Conservation (phyloP, 768 basidiomycete species). For the Amanita subjunquillea region DNA sequence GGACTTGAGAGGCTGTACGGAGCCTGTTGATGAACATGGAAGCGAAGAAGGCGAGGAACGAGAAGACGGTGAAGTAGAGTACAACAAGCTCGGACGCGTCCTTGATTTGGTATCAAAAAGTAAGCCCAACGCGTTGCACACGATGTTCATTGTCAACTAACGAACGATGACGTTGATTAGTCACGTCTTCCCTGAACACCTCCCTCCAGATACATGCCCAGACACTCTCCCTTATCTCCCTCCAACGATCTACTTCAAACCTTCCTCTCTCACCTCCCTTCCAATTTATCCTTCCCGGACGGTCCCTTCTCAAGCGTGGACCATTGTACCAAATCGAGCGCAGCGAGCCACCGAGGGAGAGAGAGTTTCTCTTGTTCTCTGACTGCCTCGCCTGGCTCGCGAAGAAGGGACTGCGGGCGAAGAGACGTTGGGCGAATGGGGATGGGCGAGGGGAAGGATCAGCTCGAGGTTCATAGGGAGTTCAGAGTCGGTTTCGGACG, state of each 20-base stretch:
- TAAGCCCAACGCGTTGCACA: conserved; percentile 17
- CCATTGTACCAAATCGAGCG: conserved; percentile 46
- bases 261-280: conserved; percentile 42
- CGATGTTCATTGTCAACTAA: neutral
- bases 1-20: conserved; percentile 59
- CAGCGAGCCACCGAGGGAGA: conserved; percentile 38
- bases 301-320: conserved; percentile 66
- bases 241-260: conserved; percentile 69
- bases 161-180: conserved; percentile 22
- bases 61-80: conserved; percentile 47
- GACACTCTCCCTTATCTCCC: conserved; percentile 62
- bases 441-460: neutral
- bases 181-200: conserved; percentile 68
- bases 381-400: conserved; percentile 77
- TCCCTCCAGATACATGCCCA: conserved; percentile 72
- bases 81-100: conserved; percentile 46
- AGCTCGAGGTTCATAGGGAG: too few species aligned
- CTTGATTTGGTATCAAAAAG: conserved; percentile 69
- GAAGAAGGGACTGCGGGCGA: conserved; percentile 25
- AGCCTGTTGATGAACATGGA: conserved; percentile 22
- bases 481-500: too few species aligned
- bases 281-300: conserved; percentile 71
- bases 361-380: conserved; percentile 75
- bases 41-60: neutral
- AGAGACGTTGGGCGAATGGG: neutral